Conservation (phyloP, 495 filamentous ascomycete species). For the Penicillium coffeae region DNA sequence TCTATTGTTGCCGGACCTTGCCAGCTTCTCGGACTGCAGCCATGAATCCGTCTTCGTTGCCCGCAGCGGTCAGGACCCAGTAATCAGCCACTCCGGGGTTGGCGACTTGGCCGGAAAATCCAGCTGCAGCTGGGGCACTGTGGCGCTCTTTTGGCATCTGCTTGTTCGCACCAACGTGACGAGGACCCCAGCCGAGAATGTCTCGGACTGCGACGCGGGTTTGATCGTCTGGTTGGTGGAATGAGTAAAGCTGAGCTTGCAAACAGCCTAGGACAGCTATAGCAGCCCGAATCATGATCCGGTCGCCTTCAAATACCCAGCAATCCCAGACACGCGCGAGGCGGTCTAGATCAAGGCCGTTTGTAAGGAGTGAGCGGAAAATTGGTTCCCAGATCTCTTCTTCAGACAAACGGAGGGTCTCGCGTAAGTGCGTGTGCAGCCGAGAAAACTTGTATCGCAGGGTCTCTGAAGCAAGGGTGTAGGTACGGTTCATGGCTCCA, state of each 20-base stretch:
- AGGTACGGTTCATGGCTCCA: conserved; percentile 65
- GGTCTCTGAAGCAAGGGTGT: conserved; percentile 65
- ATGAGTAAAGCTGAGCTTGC: conserved; percentile 60
- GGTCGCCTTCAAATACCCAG: conserved; percentile 90
- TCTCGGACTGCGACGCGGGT: conserved; percentile 32
- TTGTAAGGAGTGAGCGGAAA: conserved; percentile 55
- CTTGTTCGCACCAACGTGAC: conserved; percentile 28
- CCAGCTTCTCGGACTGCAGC: conserved; percentile 62
- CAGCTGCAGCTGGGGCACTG: conserved; percentile 37
- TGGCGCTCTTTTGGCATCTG: conserved; percentile 37
- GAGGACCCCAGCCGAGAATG: conserved; percentile 53
- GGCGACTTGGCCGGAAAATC: conserved; percentile 38
- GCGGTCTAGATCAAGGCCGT: conserved; percentile 64
- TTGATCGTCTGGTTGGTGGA: conserved; percentile 41
- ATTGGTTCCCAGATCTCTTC: conserved; percentile 54
- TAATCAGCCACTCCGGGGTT: conserved; percentile 40
- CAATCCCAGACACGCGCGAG: conserved; percentile 86
- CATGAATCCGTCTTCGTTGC: conserved; percentile 69
- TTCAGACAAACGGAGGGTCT: conserved; percentile 40
- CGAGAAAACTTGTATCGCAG: conserved; percentile 68
- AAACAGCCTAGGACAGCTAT: conserved; percentile 65
- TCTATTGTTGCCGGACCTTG: conserved; percentile 47
- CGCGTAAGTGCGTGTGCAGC: conserved; percentile 64
- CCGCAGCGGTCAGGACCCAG: conserved; percentile 41
- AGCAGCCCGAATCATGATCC: conserved; percentile 70